A percentile compares a stretch with the other conserved stretches of the same genome.
These are phyloP conservation scores for Pythium plurisporium DNA, from an alignment of 352 stramenopile species.

Conservation along the genomic window DNA sequence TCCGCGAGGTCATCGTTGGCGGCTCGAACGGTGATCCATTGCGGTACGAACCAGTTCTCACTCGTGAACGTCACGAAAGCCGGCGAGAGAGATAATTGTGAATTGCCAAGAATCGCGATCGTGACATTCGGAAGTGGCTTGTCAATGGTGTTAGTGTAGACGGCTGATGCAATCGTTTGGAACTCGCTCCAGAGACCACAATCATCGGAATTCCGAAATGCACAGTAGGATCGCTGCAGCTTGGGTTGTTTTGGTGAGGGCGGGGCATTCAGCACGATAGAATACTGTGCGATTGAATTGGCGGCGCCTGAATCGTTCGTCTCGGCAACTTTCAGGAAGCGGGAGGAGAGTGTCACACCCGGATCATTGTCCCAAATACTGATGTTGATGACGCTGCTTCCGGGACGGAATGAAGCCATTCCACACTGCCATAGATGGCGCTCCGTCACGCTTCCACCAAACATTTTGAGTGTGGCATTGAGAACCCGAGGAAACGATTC, in stretches of 20 bases:
- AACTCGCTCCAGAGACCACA: slow-evolving; percentile 53
- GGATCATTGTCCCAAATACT: slow-evolving; percentile 81
- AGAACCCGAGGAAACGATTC: slow-evolving; percentile 46
- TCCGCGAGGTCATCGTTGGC: slow-evolving; percentile 46
- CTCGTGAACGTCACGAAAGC: slow-evolving; percentile 59
- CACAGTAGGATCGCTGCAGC: slow-evolving; percentile 29
- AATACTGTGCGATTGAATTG: slow-evolving; percentile 26
- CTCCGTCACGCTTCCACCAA: slow-evolving; percentile 37
- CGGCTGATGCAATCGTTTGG: slow-evolving; percentile 19
- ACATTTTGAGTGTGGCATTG: slow-evolving; percentile 42
- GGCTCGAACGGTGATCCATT: slow-evolving; percentile 44
- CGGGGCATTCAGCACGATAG: slow-evolving; percentile 63
- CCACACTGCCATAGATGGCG: slow-evolving; percentile 71
- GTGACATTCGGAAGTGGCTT: slow-evolving; percentile 35
- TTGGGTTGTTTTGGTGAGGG: slow-evolving; percentile 23
- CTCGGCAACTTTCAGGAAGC: slow-evolving; percentile 36
- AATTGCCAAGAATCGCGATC: slow-evolving; percentile 47
- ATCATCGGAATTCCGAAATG: slow-evolving; percentile 23
- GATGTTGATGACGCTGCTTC: slow-evolving; percentile 39
- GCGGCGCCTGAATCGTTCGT: not conserved
- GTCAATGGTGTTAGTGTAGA: slow-evolving; percentile 25
- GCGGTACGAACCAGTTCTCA: slow-evolving; percentile 57
- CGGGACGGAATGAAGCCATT: slow-evolving; percentile 36
- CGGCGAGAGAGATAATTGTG: slow-evolving; percentile 44
- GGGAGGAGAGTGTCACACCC: slow-evolving; percentile 52